These are phyloP conservation scores for Avena eriantha DNA, from an alignment of 176 grass and related monocot species.

Conservation along the genomic window DNA sequence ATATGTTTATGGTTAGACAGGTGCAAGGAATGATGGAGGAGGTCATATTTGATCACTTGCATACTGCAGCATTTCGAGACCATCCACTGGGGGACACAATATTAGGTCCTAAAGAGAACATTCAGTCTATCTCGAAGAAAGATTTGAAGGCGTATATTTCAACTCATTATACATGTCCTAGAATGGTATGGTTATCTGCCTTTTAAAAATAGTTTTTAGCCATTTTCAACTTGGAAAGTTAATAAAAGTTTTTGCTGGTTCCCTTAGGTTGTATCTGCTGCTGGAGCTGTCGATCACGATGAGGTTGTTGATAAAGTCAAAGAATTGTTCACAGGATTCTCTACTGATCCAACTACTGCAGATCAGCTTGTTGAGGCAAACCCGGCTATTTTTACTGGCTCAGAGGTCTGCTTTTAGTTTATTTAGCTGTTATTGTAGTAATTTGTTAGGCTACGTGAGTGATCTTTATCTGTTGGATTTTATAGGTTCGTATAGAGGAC, in stretches of 20 bases:
- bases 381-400: constrained; percentile 88
- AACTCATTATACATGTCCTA: constrained; percentile 88
- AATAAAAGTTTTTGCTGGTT: constrained; percentile 10
- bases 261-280: constrained; percentile 89
- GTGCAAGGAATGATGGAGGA: constrained; percentile 93
- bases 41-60: constrained; percentile 98
- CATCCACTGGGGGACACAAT: constrained; percentile 95
- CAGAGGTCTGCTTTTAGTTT: constrained; percentile 62
- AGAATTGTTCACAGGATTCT: constrained; percentile 85
- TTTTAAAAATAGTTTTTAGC: constrained; percentile 26
- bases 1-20: constrained; percentile 58
- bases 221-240: not conserved
- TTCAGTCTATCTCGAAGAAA: constrained; percentile 64
- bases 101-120: constrained; percentile 92
- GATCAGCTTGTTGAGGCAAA: constrained; percentile 77
- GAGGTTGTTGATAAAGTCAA: constrained; percentile 79
- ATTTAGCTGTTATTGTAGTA: constrained; percentile 29
- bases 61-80: constrained; percentile 78
- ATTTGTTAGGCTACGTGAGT: constrained; percentile 35
- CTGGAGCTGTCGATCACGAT: constrained; percentile 84
- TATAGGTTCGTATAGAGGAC: constrained; percentile 74
- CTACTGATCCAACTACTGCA: constrained; percentile 81
- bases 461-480: constrained; percentile 41
- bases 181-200: constrained; percentile 66
- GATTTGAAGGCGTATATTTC: constrained; percentile 90